phyloP scores from a whole-genome alignment of 2,329 filamentous ascomycete genomes.

The Fusarium torreyae region DNA sequence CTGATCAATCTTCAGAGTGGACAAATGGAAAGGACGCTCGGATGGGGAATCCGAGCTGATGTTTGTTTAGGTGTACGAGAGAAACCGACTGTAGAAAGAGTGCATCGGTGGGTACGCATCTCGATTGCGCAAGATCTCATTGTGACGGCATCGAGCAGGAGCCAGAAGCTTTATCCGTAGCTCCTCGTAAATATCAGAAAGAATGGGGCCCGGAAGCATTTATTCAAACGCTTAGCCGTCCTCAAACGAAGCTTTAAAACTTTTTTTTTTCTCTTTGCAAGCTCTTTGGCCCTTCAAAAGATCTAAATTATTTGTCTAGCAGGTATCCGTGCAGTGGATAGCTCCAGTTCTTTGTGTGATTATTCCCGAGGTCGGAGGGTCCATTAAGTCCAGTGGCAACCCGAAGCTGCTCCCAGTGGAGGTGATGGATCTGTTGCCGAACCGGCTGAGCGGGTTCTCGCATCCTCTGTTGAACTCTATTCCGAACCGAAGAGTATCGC shows the following conservation, averaged over 20 bases:
- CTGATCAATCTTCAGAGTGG: background rate
- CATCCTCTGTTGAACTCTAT: constrained; percentile 2
- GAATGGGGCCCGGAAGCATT: background rate
- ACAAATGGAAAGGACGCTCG: constrained; percentile 18
- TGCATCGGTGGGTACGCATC: background rate
- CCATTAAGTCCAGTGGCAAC: constrained; percentile 1
- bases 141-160: constrained; percentile 1
- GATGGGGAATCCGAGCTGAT: constrained; percentile 11
- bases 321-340: background rate
- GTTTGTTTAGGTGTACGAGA: background rate
- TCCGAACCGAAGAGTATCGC: constrained; percentile 3
- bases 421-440: constrained; percentile 19
- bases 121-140: background rate
- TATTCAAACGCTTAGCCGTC: background rate
- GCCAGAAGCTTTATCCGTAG: no score
- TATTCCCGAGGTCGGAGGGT: constrained; percentile 24
- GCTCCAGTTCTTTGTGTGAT: background rate
- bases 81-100: no score
- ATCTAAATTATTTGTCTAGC: background rate
- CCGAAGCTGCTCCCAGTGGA: background rate
- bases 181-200: background rate
- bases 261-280: background rate
- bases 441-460: constrained; percentile 10
- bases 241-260: background rate
- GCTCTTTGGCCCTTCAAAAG: background rate